Percentiles rank a stretch among this genome's conserved stretches.
These are phyloP conservation scores for rapeseed (Brassica napus) DNA, from an alignment of 345 rosid genomes.

Conservation along the genomic window DNA sequence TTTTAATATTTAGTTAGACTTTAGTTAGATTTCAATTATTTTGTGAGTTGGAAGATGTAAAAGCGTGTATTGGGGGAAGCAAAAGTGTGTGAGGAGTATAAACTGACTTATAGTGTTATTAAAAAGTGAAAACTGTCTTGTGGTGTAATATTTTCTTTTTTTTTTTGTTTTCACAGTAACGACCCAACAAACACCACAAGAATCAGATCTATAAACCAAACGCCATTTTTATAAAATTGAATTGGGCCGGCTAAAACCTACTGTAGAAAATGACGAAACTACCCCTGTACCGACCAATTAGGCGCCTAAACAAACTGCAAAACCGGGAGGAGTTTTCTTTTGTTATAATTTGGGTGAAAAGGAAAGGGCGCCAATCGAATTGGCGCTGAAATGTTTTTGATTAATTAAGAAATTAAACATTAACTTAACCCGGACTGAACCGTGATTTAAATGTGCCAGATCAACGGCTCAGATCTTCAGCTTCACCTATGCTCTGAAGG, in stretches of 20 bases:
- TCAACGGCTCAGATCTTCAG: background rate
- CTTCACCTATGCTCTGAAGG: background rate
- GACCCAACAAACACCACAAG: slow-evolving; percentile 45
- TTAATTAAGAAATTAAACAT: background rate
- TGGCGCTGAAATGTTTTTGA: background rate
- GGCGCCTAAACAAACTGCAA: slow-evolving; percentile 30
- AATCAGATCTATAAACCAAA: slow-evolving; percentile 38
- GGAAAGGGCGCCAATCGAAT: slow-evolving; percentile 24
- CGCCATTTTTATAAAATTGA: slow-evolving; percentile 19
- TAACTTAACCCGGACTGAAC: background rate
- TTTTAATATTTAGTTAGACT: no score
- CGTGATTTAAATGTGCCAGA: background rate
- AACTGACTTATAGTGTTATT: no score
- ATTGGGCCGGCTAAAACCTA: slow-evolving; percentile 41
- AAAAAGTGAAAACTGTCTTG: no score
- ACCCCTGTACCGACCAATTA: slow-evolving; percentile 34
- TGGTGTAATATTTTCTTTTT: no score
- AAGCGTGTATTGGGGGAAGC: no score
- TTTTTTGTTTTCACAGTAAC: slow-evolving; percentile 13
- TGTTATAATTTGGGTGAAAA: background rate
- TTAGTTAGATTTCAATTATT: no score
- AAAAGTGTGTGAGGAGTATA: no score
- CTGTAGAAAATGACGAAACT: slow-evolving; percentile 5
- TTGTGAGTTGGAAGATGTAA: no score
- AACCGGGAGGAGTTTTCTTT: background rate